These are phyloP conservation scores for Capsicum baccatum DNA, from an alignment of 257 asterid species.

Conservation along the genomic window DNA sequence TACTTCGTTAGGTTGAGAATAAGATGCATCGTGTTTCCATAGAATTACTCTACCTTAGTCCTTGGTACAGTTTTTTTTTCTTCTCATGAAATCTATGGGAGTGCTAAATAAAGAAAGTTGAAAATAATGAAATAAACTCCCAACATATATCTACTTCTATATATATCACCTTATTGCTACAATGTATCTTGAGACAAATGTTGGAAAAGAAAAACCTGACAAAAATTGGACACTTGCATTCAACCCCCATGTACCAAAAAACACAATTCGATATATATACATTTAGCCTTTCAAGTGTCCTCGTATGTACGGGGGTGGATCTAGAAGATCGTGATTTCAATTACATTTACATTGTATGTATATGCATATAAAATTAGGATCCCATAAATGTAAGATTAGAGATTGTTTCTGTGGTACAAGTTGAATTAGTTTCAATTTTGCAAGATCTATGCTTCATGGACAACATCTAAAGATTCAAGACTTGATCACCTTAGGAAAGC, in stretches of 20 bases:
- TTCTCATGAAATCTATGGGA: background rate
- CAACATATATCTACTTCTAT: background rate
- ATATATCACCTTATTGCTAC: background rate
- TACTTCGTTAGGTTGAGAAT: slow-evolving; percentile 16
- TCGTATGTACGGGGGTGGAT: background rate
- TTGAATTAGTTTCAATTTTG: too few relatives aligned
- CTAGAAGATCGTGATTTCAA: too few relatives aligned
- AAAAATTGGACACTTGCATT: background rate
- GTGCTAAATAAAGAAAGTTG: background rate
- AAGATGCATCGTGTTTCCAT: slow-evolving; percentile 7
- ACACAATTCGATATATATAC: background rate
- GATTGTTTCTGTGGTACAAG: too few relatives aligned
- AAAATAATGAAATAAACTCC: background rate
- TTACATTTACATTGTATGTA: too few relatives aligned
- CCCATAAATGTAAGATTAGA: too few relatives aligned
- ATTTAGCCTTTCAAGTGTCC: background rate
- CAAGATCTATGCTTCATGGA: too few relatives aligned
- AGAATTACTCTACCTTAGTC: slow-evolving; percentile 6
- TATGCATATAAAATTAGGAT: too few relatives aligned
- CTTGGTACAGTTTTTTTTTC: background rate
- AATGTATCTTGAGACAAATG: slow-evolving; percentile 18
- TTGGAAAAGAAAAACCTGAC: background rate
- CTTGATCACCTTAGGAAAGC: too few relatives aligned
- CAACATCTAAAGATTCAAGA: too few relatives aligned
- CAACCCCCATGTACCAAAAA: slow-evolving; percentile 9